Evolutionary conservation across 805 yeast genomes (phyloP).

Genomic region (Metschnikowia lachancei): DNA sequence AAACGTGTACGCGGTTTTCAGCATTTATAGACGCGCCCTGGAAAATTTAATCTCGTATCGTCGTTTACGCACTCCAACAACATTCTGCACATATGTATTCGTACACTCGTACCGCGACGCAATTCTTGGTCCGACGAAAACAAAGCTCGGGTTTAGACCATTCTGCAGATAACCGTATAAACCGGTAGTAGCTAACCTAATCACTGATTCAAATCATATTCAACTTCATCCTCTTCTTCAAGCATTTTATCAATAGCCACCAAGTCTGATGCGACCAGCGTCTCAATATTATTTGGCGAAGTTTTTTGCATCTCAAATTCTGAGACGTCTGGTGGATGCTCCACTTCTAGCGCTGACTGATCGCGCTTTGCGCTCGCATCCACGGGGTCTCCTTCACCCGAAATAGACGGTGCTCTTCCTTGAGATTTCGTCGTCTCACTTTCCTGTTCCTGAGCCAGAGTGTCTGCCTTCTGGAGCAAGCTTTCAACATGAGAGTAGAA

Average conservation of each 20-base stretch:
- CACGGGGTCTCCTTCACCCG: neutral
- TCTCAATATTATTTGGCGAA: neutral
- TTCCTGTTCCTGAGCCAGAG: conserved; percentile 2
- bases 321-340: neutral
- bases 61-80: conserved; percentile 16
- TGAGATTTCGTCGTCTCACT: neutral
- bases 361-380: conserved; percentile 2
- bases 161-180: no score
- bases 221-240: conserved; percentile 39
- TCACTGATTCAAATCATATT: conserved; percentile 31
- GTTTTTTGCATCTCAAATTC: neutral
- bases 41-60: conserved; percentile 17
- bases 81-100: conserved; percentile 3
- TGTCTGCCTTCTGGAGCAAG: conserved; percentile 25
- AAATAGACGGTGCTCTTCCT: conserved; percentile 2
- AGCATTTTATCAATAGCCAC: conserved; percentile 35
- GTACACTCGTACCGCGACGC: conserved; percentile 10
- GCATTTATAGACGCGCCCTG: conserved; percentile 9
- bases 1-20: neutral
- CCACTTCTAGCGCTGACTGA: neutral
- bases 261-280: conserved; percentile 16
- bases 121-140: neutral
- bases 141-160: neutral
- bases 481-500: conserved; percentile 29
- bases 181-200: neutral